These are phyloP conservation scores for Eucalyptus decipiens DNA, from an alignment of 345 rosid genomes.

Conservation along the genomic window DNA sequence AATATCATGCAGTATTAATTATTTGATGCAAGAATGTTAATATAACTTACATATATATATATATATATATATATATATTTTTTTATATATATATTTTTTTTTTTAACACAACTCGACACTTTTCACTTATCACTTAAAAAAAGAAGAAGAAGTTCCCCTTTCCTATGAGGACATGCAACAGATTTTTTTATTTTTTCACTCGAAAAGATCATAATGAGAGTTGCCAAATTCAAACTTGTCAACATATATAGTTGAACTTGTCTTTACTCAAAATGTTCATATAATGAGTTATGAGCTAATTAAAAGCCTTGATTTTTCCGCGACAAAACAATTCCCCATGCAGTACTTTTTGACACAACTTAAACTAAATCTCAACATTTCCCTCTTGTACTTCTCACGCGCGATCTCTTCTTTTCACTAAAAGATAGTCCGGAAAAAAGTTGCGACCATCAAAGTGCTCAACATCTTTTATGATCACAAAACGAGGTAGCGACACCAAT, in stretches of 20 bases:
- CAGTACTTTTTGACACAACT: background rate
- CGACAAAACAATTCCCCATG: background rate
- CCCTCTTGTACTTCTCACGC: background rate
- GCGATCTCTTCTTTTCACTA: background rate
- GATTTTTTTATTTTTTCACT: fast-evolving
- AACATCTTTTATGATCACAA: background rate
- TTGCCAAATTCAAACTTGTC: background rate
- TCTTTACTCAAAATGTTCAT: background rate
- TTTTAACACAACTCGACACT: background rate
- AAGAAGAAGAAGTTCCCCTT: background rate
- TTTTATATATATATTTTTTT: too few species aligned
- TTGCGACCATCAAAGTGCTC: background rate
- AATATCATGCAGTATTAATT: fast-evolving
- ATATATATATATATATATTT: too few species aligned
- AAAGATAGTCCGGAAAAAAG: background rate
- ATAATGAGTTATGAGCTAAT: background rate
- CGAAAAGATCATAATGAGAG: background rate
- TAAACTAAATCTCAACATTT: background rate
- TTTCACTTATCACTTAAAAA: background rate
- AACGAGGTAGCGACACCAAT: background rate
- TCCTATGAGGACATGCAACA: background rate
- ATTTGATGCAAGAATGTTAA: background rate
- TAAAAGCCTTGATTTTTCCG: background rate
- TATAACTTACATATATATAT: background rate
- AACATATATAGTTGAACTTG: background rate